A percentile compares a stretch with the other conserved stretches of the same genome.
Evolutionary conservation across 345 rosid species (phyloP).

Genomic region (Microcos paniculata): DNA sequence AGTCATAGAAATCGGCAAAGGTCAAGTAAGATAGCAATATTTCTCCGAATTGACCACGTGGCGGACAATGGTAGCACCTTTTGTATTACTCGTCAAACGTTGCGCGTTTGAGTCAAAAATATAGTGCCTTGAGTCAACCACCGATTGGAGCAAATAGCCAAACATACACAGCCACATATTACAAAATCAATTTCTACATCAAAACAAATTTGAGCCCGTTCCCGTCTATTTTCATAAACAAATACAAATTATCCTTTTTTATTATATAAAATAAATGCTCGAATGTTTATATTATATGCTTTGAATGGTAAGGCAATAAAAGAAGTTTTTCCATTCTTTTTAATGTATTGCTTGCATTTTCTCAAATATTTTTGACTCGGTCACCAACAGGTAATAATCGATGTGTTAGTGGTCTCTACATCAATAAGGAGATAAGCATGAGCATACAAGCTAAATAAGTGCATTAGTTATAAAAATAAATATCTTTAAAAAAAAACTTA

Average conservation of each 20-base stretch:
- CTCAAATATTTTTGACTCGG: no score
- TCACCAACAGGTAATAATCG: no score
- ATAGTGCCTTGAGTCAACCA: background rate
- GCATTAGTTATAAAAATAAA: no score
- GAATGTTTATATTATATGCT: background rate
- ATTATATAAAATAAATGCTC: no score
- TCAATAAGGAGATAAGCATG: no score
- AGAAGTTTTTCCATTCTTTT: background rate
- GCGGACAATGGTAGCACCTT: background rate
- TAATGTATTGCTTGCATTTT: background rate
- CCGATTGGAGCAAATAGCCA: background rate
- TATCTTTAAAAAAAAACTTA: no score
- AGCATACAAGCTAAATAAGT: no score
- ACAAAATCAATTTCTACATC: background rate
- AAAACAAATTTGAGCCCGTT: background rate
- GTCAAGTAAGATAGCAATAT: background rate
- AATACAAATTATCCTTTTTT: background rate
- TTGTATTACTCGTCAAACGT: background rate
- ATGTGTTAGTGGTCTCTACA: no score
- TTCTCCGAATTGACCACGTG: background rate
- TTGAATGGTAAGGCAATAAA: background rate
- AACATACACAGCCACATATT: background rate
- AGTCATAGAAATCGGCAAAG: background rate
- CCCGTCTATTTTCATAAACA: background rate
- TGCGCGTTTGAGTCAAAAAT: background rate